phyloP scores from a whole-genome alignment of 2,329 filamentous ascomycete species.

The Calonectria naviculata region DNA sequence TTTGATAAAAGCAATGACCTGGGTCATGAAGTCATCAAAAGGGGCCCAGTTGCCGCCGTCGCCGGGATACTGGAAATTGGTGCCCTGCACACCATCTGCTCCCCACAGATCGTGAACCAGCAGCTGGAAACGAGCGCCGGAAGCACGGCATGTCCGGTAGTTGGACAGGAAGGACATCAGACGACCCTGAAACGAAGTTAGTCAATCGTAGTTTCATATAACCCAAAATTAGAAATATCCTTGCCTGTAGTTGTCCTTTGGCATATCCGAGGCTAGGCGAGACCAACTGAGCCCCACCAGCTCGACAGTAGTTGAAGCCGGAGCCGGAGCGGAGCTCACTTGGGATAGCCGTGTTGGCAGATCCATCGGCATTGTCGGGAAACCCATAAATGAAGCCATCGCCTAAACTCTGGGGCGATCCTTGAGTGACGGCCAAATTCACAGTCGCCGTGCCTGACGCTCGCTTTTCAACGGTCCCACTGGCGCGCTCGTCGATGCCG shows the following conservation, averaged over 20 bases:
- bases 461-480: background rate
- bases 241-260: background rate
- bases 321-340: background rate
- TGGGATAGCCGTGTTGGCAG: background rate
- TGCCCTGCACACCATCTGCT: background rate
- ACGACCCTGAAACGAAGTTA: background rate
- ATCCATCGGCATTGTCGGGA: background rate
- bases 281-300: background rate
- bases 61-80: background rate
- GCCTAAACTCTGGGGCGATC: background rate
- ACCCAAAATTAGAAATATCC: background rate
- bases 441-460: background rate
- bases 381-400: background rate
- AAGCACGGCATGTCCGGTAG: background rate
- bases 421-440: background rate
- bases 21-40: background rate
- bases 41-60: background rate
- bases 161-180: conserved; percentile 1
- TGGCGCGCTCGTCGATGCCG: background rate
- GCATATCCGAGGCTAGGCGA: background rate
- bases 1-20: background rate
- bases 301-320: background rate
- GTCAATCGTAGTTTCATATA: background rate
- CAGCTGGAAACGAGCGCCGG: background rate
- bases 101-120: background rate